phyloP scores from a whole-genome alignment of 805 yeast genomes.

The Kazachstania africana region DNA sequence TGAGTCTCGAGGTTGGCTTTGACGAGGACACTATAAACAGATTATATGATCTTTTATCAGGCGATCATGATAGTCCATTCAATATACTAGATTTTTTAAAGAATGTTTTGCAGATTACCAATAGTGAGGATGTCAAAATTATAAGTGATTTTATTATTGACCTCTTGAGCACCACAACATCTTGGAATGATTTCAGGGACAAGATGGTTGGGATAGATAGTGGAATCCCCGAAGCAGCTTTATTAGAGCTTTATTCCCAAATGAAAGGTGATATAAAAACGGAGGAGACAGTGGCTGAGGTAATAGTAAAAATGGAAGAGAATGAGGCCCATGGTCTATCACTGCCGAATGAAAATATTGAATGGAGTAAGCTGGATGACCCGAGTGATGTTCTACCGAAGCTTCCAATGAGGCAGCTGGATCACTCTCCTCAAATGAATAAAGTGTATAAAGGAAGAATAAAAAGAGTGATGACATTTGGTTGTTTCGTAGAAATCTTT shows the following conservation, averaged over 20 bases:
- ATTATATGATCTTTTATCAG: conserved; percentile 6
- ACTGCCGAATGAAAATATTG: conserved; percentile 8
- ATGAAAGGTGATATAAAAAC: background rate
- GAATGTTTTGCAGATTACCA: conserved; percentile 2
- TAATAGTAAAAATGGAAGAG: conserved; percentile 2
- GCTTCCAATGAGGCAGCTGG: conserved; percentile 5
- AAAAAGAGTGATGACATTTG: conserved; percentile 49
- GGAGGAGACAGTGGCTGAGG: conserved; percentile 1
- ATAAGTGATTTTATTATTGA: conserved; percentile 17
- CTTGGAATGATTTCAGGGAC: conserved; percentile 5
- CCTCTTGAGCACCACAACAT: conserved; percentile 7
- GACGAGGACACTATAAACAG: conserved; percentile 6
- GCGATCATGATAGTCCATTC: background rate
- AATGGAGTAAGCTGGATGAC: conserved; percentile 12
- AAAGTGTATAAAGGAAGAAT: conserved; percentile 52
- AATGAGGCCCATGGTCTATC: conserved; percentile 4
- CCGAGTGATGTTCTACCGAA: conserved; percentile 7
- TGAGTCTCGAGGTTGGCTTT: conserved; percentile 34
- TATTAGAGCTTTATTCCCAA: conserved; percentile 5
- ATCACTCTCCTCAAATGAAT: conserved; percentile 29
- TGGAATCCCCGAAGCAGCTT: conserved; percentile 8
- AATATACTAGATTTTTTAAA: background rate
- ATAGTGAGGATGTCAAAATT: conserved; percentile 7
- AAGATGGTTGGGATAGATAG: conserved; percentile 16
- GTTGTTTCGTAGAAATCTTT: conserved; percentile 59